A percentile compares a stretch with the other conserved stretches of the same genome.
Conservation (phyloP, 73 alveolate genomes). For the Paramecium caudatum region DNA sequence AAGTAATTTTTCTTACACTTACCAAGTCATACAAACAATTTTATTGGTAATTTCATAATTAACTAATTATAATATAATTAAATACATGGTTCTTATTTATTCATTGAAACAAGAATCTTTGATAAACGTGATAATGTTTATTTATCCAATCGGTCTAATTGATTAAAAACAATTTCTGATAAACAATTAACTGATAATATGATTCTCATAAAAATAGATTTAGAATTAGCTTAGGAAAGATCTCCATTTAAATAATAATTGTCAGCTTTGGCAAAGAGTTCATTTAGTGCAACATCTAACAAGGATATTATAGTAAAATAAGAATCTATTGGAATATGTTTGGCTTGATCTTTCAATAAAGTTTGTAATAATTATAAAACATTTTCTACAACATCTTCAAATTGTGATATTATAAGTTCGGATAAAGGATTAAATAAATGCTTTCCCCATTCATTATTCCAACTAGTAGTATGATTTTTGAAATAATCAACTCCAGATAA, state of each 20-base stretch:
- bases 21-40: constrained; percentile 64
- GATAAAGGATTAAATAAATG: constrained; percentile 1
- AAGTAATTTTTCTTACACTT: constrained; percentile 4
- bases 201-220: constrained; percentile 17
- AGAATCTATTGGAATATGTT: neutral
- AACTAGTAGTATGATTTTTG: neutral
- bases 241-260: neutral
- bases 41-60: constrained; percentile 37
- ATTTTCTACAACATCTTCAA: constrained; percentile 55
- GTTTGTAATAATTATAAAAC: neutral
- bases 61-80: neutral
- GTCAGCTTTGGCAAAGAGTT: neutral
- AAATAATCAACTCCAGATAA: constrained; percentile 19
- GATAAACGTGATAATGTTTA: neutral
- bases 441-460: neutral
- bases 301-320: neutral
- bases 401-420: constrained; percentile 33
- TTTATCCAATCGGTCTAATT: constrained; percentile 5
- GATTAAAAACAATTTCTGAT: constrained; percentile 51
- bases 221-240: neutral
- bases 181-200: constrained; percentile 6
- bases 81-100: constrained; percentile 25
- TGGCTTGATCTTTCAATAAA: constrained; percentile 2
- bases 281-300: constrained; percentile 7
- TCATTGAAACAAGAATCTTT: neutral